phyloP scores from a whole-genome alignment of 1,284 basidiomycete genomes.

The Somion occarium region DNA sequence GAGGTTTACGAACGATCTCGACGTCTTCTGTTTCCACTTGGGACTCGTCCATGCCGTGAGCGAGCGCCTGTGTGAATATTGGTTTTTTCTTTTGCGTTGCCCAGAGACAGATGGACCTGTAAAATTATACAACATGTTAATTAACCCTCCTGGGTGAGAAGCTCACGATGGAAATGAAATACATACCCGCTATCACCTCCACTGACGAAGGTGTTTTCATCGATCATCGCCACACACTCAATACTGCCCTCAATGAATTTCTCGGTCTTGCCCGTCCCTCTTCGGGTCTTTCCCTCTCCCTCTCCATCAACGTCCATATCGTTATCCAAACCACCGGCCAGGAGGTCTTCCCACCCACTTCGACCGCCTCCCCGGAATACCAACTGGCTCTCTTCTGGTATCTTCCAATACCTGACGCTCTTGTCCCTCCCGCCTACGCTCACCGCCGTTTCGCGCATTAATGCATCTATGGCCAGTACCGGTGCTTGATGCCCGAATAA shows the following conservation, averaged over 20 bases:
- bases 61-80: conserved; percentile 77
- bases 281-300: conserved; percentile 24
- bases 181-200: conserved; percentile 94
- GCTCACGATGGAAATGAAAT: conserved; percentile 3
- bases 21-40: conserved; percentile 70
- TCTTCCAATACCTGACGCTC: conserved; percentile 94
- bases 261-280: conserved; percentile 35
- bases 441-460: conserved; percentile 82
- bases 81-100: conserved; percentile 95
- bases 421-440: conserved; percentile 90
- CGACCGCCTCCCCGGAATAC: conserved; percentile 92
- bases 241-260: conserved; percentile 87
- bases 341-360: conserved; percentile 71
- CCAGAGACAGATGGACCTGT: conserved; percentile 89
- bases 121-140: conserved; percentile 3
- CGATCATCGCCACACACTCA: conserved; percentile 92
- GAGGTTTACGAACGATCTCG: conserved; percentile 59
- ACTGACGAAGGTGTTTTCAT: conserved; percentile 88
- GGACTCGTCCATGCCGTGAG: conserved; percentile 81
- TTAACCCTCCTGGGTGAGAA: conserved; percentile 5
- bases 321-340: conserved; percentile 70
- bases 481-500: conserved; percentile 97
- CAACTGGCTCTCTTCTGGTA: conserved; percentile 92
- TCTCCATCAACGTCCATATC: conserved; percentile 32
- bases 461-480: conserved; percentile 72